Evolutionary conservation across 345 rosid species (phyloP).

Genomic region (Boechera stricta): DNA sequence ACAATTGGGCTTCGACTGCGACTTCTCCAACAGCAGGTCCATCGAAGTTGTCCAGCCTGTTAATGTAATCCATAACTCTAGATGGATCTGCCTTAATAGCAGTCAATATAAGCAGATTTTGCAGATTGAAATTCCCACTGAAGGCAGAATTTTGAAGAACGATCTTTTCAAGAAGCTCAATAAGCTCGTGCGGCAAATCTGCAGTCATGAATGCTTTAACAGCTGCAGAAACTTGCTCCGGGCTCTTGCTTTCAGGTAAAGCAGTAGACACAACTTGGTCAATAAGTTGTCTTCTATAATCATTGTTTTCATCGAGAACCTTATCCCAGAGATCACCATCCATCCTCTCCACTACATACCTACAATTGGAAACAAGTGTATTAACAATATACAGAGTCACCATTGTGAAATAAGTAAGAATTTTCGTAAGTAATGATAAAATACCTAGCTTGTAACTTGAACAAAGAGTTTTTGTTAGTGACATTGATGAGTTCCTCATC

Average conservation of each 20-base stretch:
- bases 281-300: slow-evolving; percentile 85
- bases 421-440: slow-evolving; percentile 26
- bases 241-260: slow-evolving; percentile 89
- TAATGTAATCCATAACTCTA: slow-evolving; percentile 95
- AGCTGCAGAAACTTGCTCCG: slow-evolving; percentile 86
- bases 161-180: slow-evolving; percentile 92
- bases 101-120: slow-evolving; percentile 94
- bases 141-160: slow-evolving; percentile 98
- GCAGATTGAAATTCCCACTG: slow-evolving; percentile 96
- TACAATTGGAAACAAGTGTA: slow-evolving; percentile 44
- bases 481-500: slow-evolving; percentile 97
- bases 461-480: slow-evolving; percentile 93
- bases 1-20: slow-evolving; percentile 90
- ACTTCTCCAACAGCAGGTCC: slow-evolving; percentile 99
- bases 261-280: slow-evolving; percentile 99
- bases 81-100: slow-evolving; percentile 97
- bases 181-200: slow-evolving; percentile 79
- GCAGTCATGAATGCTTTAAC: slow-evolving; percentile 90
- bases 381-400: slow-evolving; percentile 39
- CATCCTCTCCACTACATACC: slow-evolving; percentile 99
- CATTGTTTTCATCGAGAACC: slow-evolving; percentile 89
- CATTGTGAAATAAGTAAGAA: slow-evolving; percentile 15
- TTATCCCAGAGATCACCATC: slow-evolving; percentile 98
- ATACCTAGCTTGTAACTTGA: slow-evolving; percentile 98
- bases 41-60: slow-evolving; percentile 95